Conservation (phyloP, 345 rosid genomes). For the Ceriops zippeliana region DNA sequence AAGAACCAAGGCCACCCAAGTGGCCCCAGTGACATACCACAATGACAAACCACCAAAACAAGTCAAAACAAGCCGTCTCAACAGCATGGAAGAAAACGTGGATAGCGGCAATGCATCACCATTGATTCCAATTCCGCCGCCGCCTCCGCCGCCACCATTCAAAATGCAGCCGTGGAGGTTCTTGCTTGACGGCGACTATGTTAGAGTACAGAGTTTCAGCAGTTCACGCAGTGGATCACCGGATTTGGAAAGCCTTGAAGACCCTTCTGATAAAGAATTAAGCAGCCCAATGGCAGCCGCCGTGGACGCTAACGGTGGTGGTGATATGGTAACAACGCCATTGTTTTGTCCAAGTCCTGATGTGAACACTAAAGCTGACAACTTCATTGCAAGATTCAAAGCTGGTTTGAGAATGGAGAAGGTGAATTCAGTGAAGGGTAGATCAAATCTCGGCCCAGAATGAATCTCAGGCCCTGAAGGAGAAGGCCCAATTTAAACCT, state of each 20-base stretch:
- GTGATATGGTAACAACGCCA: slow-evolving; percentile 6
- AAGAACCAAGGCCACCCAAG: slow-evolving; percentile 21
- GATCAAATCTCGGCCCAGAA: slow-evolving; percentile 63
- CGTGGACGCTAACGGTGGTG: not conserved
- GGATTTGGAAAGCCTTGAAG: slow-evolving; percentile 44
- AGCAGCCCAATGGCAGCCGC: slow-evolving; percentile 23
- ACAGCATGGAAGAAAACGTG: slow-evolving; percentile 24
- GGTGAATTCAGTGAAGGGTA: slow-evolving; percentile 50
- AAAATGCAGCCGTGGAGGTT: slow-evolving; percentile 59
- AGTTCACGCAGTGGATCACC: slow-evolving; percentile 51
- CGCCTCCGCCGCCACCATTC: slow-evolving; percentile 89
- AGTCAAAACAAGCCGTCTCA: slow-evolving; percentile 24
- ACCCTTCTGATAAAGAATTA: slow-evolving; percentile 26
- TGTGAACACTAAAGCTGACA: slow-evolving; percentile 75
- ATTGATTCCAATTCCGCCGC: slow-evolving; percentile 51
- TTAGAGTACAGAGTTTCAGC: slow-evolving; percentile 55
- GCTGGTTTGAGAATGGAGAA: slow-evolving; percentile 75
- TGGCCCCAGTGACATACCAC: slow-evolving; percentile 19
- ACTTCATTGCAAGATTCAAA: slow-evolving; percentile 77
- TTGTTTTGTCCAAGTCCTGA: slow-evolving; percentile 83
- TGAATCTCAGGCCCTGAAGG: slow-evolving; percentile 4
- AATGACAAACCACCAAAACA: slow-evolving; percentile 28
- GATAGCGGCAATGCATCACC: slow-evolving; percentile 55
- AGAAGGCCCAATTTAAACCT: slow-evolving; percentile 3
- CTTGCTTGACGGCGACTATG: slow-evolving; percentile 57